These are phyloP conservation scores for Zea luxurians DNA, from an alignment of 176 grass and related monocot species.

Conservation along the genomic window DNA sequence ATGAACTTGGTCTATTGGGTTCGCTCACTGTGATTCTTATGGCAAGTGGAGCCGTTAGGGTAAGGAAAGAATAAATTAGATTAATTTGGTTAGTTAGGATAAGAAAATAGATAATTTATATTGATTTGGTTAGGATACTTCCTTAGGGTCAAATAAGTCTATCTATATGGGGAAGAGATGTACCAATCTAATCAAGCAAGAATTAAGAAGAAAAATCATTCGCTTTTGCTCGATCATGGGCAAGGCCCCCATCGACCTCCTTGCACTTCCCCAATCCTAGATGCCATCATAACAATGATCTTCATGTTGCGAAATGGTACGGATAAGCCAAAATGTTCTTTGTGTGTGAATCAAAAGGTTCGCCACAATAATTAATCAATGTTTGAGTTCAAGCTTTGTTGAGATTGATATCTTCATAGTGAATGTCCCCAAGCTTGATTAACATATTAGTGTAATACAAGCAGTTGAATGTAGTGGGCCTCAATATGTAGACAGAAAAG, in stretches of 20 bases:
- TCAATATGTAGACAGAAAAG: not conserved
- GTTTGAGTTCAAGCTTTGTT: not conserved
- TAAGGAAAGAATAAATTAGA: no score
- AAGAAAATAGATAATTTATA: no score
- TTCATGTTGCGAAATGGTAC: not conserved
- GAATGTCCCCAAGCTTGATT: not conserved
- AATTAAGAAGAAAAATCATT: no score
- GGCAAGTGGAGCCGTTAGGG: no score
- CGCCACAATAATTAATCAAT: not conserved
- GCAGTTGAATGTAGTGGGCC: not conserved
- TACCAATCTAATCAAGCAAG: no score
- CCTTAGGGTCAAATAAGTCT: no score
- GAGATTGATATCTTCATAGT: not conserved
- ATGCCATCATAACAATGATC: not conserved
- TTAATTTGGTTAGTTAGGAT: no score
- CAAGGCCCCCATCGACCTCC: no score
- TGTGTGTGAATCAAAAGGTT: conserved; percentile 7
- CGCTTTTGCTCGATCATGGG: no score
- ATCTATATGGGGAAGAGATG: no score
- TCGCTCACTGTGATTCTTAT: not conserved
- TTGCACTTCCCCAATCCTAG: no score
- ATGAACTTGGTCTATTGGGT: not conserved
- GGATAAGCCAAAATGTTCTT: not conserved
- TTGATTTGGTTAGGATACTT: no score
- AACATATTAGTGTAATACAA: not conserved